These are phyloP conservation scores for Phaeosphaeria sp. DNA, from an alignment of 2,329 filamentous ascomycete genomes.

Conservation along the genomic window DNA sequence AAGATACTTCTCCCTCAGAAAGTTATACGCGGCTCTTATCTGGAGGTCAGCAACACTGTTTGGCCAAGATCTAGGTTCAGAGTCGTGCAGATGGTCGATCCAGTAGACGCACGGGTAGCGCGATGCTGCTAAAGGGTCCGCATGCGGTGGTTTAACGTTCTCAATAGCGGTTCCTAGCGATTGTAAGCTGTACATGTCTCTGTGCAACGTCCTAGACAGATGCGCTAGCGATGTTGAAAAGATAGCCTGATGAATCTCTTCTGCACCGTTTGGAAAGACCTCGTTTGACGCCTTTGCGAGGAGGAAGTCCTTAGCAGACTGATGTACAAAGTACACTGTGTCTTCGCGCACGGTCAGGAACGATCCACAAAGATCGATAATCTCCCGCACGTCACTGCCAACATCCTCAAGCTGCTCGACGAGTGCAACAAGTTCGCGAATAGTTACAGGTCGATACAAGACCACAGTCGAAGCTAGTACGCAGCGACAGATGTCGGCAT, in stretches of 20 bases:
- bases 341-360: conserved; percentile 46
- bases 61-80: conserved; percentile 12
- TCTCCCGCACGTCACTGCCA: conserved; percentile 39
- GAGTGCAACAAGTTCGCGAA: conserved; percentile 44
- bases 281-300: conserved; percentile 13
- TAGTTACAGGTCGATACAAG: conserved; percentile 47
- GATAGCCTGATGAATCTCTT: conserved; percentile 18
- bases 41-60: neutral
- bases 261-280: conserved; percentile 39
- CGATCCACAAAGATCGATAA: conserved; percentile 42
- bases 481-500: conserved; percentile 40
- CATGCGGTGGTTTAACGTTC: conserved; percentile 20
- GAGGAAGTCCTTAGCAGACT: conserved; percentile 55
- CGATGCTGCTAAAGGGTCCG: conserved; percentile 31
- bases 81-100: conserved; percentile 37
- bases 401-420: conserved; percentile 13
- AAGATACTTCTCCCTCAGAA: conserved; percentile 8
- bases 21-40: neutral
- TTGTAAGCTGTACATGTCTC: conserved; percentile 32
- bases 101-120: conserved; percentile 41
- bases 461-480: conserved; percentile 44
- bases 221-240: conserved; percentile 39
- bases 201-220: conserved; percentile 20
- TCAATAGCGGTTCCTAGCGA: conserved; percentile 20
- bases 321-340: conserved; percentile 11